phyloP scores from a whole-genome alignment of 2,329 filamentous ascomycete genomes.

The Aspergillus ochraceus region DNA sequence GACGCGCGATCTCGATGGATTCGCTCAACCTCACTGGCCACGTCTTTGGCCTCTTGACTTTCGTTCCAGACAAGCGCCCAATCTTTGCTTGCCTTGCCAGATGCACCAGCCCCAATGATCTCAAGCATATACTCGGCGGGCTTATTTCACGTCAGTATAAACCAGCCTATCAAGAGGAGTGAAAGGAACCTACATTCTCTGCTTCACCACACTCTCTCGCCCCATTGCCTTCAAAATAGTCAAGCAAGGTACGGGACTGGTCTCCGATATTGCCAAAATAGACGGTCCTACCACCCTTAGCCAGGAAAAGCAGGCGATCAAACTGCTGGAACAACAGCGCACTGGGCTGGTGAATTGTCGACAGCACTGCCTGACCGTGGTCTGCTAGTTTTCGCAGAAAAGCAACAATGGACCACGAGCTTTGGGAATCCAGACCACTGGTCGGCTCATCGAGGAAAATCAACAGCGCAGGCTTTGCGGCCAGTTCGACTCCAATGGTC shows the following conservation, averaged over 20 bases:
- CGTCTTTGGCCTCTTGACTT: constrained; percentile 54
- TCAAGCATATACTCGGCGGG: constrained; percentile 73
- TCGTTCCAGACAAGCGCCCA: constrained; percentile 64
- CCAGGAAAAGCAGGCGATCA: constrained; percentile 62
- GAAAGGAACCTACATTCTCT: constrained; percentile 53
- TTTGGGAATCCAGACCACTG: constrained; percentile 85
- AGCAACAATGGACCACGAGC: constrained; percentile 82
- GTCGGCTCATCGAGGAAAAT: constrained; percentile 93
- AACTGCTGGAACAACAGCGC: constrained; percentile 88
- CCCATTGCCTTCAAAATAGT: constrained; percentile 65
- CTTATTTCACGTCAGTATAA: constrained; percentile 20
- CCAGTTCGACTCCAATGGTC: constrained; percentile 89
- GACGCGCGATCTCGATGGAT: constrained; percentile 54
- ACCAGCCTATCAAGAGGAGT: background rate
- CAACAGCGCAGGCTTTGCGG: constrained; percentile 80
- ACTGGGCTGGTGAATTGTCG: constrained; percentile 93
- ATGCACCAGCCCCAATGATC: constrained; percentile 58
- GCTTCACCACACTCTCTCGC: constrained; percentile 58
- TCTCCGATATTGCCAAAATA: constrained; percentile 67
- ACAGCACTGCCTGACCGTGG: constrained; percentile 82
- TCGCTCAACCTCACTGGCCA: constrained; percentile 59
- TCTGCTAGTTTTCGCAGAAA: constrained; percentile 87
- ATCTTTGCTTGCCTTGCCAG: constrained; percentile 65
- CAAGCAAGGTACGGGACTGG: constrained; percentile 55
- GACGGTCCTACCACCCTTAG: constrained; percentile 63